A percentile compares a stretch with the other conserved stretches of the same genome.
Evolutionary conservation across 106 monocot genomes (phyloP).

Genomic region (Cymbidium sinense): DNA sequence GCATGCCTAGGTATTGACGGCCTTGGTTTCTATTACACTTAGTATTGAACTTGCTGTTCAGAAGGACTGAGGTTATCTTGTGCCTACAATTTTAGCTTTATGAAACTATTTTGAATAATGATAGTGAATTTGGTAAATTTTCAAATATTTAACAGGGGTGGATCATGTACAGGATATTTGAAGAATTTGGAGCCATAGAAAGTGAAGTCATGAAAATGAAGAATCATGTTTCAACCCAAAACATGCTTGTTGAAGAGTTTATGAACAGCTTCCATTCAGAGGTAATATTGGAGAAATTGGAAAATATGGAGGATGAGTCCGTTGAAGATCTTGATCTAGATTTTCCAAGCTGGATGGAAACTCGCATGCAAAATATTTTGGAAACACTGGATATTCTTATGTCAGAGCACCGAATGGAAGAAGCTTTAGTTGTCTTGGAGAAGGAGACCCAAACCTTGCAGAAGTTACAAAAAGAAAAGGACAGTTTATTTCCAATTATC

Average conservation of each 20-base stretch:
- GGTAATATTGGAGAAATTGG: not conserved
- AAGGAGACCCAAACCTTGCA: conserved; percentile 14
- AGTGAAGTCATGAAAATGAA: conserved; percentile 28
- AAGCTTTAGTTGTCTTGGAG: conserved; percentile 26
- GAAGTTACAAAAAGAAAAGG: conserved; percentile 16
- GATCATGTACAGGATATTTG: conserved; percentile 35
- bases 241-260: conserved; percentile 26
- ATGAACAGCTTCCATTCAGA: conserved; percentile 16
- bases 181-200: conserved; percentile 23
- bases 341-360: conserved; percentile 8
- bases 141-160: conserved; percentile 2
- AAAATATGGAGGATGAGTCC: conserved; percentile 5
- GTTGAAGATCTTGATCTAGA: conserved; percentile 13
- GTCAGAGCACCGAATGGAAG: conserved; percentile 22
- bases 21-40: not conserved
- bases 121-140: not conserved
- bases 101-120: not conserved
- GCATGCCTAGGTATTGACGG: not conserved
- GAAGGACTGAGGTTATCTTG: not conserved
- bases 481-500: conserved; percentile 7
- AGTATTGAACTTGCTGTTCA: not conserved
- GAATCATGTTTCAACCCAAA: conserved; percentile 25
- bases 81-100: not conserved
- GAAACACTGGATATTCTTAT: conserved; percentile 41
- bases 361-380: conserved; percentile 17